Percentiles rank a stretch among this genome's conserved stretches.
phyloP scores from a whole-genome alignment of 2,329 filamentous ascomycete genomes.

The Diplodia mutila region DNA sequence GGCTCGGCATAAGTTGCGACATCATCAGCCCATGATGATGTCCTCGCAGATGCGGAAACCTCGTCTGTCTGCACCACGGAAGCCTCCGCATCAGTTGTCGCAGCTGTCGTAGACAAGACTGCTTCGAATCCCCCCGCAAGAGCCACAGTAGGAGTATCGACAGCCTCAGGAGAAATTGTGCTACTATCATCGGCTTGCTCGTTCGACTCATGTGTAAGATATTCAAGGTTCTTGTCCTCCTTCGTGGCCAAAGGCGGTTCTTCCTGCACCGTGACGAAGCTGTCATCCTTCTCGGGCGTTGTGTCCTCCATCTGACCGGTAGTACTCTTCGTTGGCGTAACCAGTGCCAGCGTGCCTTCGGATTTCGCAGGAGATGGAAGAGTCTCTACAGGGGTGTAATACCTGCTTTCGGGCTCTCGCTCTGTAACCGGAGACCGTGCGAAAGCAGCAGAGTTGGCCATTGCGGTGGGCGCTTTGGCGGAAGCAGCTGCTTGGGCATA shows the following conservation, averaged over 20 bases:
- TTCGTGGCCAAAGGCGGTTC: neutral
- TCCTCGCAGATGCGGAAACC: neutral
- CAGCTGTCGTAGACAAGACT: neutral
- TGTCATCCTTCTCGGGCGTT: constrained; percentile 18
- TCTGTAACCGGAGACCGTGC: neutral
- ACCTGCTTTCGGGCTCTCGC: neutral
- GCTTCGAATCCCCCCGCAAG: neutral
- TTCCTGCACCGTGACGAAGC: constrained; percentile 19
- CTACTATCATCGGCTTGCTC: neutral
- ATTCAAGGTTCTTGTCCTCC: too few species aligned
- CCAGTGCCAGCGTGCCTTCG: neutral
- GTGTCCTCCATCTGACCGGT: neutral
- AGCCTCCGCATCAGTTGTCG: neutral
- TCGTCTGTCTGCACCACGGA: neutral
- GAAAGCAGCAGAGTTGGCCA: neutral
- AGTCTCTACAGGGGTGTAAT: constrained; percentile 12
- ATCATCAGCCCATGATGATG: neutral
- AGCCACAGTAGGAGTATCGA: neutral
- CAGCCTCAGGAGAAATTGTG: neutral
- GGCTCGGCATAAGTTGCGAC: neutral
- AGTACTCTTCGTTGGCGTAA: neutral
- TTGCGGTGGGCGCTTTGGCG: neutral
- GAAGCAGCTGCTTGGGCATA: constrained; percentile 18
- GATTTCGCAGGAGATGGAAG: neutral
- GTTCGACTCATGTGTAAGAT: too few species aligned